These are phyloP conservation scores for Xylaria multiplex DNA, from an alignment of 2,329 filamentous ascomycete genomes.

Conservation along the genomic window DNA sequence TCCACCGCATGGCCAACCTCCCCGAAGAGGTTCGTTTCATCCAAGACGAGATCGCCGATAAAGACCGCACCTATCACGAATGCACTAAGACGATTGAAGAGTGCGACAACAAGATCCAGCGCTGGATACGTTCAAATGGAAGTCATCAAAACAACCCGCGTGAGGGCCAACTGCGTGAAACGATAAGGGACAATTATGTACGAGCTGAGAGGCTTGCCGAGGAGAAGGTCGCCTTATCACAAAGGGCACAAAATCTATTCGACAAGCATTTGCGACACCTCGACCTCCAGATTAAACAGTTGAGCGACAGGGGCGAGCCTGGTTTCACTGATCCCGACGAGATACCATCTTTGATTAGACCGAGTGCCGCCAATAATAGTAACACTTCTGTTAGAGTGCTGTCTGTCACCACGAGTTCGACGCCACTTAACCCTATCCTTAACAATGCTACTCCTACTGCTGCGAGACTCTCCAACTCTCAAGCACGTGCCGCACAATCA, in stretches of 20 bases:
- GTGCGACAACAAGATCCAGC: constrained; percentile 79
- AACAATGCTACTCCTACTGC: constrained; percentile 56
- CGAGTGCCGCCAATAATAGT: constrained; percentile 65
- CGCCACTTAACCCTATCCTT: constrained; percentile 52
- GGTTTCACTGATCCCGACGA: constrained; percentile 71
- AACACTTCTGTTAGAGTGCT: constrained; percentile 55
- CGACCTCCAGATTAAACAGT: constrained; percentile 70
- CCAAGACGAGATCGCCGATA: constrained; percentile 83
- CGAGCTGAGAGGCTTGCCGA: constrained; percentile 76
- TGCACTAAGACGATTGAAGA: constrained; percentile 75
- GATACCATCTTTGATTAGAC: constrained; percentile 69
- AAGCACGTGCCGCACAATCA: constrained; percentile 62
- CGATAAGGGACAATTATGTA: constrained; percentile 74
- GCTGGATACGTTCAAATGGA: constrained; percentile 81
- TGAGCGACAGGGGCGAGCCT: constrained; percentile 70
- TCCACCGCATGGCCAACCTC: constrained; percentile 78
- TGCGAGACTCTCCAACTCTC: constrained; percentile 56
- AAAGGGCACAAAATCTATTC: constrained; percentile 69
- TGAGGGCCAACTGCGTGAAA: constrained; percentile 73
- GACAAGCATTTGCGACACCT: constrained; percentile 72
- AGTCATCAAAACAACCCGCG: constrained; percentile 79
- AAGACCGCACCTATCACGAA: constrained; percentile 77
- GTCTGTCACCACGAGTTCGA: constrained; percentile 48
- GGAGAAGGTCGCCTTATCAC: constrained; percentile 77
- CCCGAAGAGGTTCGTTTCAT: constrained; percentile 85